Evolutionary conservation across 495 filamentous ascomycete genomes (phyloP), one percentile per base, ranked within the genome.

Genomic region (Hypoxylon subgilvum): DNA sequence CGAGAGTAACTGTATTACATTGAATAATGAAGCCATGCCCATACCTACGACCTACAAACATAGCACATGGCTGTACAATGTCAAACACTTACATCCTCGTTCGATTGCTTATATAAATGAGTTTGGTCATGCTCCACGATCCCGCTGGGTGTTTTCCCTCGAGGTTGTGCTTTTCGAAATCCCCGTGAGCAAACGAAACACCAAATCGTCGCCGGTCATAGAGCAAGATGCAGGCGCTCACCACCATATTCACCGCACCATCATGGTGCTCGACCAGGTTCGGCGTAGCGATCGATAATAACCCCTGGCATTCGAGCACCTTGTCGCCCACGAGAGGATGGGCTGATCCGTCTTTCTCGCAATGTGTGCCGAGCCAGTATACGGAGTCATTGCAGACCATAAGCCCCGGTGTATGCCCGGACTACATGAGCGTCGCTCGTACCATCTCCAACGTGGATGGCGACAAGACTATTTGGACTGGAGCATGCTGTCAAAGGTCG

Each of bases 401-500:
- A 6, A 69, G 66, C 12, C 63, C 59, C 12, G 66, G 63, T 4
- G 40, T 69, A 10, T 69, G 66, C 22, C 66, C 63, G 0, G 39
- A 45, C 13, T 61, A 61, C 21, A 66, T 69, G 63, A 57, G n/a
- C 34, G 51, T 69, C 17, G 47, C 50, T n/a, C 53, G 36, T 8
- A 32, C 46, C 1, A 14, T 2, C 6, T 52, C 42, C 6, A 32
- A 44, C 4, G 32, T 45, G 0, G 9, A 56, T 2, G 32, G 32
- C 2, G 13, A 31, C 12, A 57, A 46, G 19, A 63, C 59, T 8
- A 19, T 47, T 16, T 69, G 59, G 55, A 52, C 35, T 9, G 63
- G 51, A 63, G 43, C 46, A 27, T 69, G 63, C 27, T 67, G 63
- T 46, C 66, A 67, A 32, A 66, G 58, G 63, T 69, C 4, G 13